phyloP scores from a whole-genome alignment of 2,329 filamentous ascomycete genomes.

The Cadophora sp. region DNA sequence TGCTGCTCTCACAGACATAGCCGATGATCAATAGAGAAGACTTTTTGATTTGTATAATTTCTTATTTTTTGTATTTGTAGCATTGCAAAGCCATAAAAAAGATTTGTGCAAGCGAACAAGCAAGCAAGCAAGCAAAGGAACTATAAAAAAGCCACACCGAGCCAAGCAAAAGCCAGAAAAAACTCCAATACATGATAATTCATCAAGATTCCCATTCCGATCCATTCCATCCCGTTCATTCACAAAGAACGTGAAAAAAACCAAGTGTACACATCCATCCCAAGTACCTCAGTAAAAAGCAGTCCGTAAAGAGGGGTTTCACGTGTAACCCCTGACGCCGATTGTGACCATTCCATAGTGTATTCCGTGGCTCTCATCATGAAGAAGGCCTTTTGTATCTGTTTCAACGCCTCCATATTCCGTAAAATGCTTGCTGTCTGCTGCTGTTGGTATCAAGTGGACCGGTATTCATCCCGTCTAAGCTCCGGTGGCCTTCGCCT shows the following conservation, averaged over 20 bases:
- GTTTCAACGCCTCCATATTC: constrained; percentile 23
- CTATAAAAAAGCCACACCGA: not conserved
- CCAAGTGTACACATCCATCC: not conserved
- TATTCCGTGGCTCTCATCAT: constrained; percentile 23
- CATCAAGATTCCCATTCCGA: not conserved
- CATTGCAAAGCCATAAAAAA: constrained; percentile 14
- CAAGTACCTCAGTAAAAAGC: not conserved
- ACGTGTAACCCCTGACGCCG: constrained; percentile 15
- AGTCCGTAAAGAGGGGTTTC: constrained; percentile 9
- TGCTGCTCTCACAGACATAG: not conserved
- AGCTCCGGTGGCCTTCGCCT: constrained; percentile 27
- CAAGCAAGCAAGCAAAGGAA: not conserved
- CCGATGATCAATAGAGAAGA: not conserved
- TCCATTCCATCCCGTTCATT: not conserved
- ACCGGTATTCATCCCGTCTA: not conserved
- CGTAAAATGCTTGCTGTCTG: constrained; percentile 24
- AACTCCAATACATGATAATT: constrained; percentile 19
- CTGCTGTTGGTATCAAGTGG: constrained; percentile 27
- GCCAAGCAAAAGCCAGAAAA: not conserved
- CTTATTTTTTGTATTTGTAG: constrained; percentile 21
- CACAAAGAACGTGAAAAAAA: not conserved
- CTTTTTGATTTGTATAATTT: constrained; percentile 1
- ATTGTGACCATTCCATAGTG: constrained; percentile 19
- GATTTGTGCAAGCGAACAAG: not conserved
- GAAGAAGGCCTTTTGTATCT: constrained; percentile 23